Conservation (phyloP, 805 yeast species). For the Ogataea pilisensis region DNA sequence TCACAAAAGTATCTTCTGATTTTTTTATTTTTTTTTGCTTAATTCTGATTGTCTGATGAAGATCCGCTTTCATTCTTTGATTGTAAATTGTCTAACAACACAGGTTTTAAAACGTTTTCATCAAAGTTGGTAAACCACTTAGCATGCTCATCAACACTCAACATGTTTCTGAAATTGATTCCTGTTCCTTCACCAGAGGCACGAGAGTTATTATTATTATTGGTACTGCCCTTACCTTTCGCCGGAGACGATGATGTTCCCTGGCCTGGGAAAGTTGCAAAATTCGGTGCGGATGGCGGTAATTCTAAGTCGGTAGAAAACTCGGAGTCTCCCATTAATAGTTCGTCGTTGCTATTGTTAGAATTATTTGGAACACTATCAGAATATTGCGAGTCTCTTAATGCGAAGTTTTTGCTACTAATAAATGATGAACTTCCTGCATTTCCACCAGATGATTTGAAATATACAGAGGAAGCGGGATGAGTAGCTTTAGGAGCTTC, state of each 20-base stretch:
- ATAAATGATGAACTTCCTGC: conserved; percentile 9
- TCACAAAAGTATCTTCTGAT: no score
- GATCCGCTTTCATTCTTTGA: conserved; percentile 10
- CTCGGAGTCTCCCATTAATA: conserved; percentile 30
- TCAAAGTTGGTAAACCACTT: conserved; percentile 93
- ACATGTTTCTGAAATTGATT: conserved; percentile 27
- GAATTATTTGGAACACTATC: conserved; percentile 22
- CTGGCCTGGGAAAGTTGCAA: conserved; percentile 20
- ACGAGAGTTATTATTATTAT: not conserved
- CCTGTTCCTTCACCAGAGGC: conserved; percentile 8
- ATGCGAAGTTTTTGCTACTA: conserved; percentile 15
- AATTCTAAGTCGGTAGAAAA: conserved; percentile 30
- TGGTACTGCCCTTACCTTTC: conserved; percentile 1
- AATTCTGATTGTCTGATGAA: not conserved
- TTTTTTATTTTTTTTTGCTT: no score
- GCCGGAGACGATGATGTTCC: conserved; percentile 9
- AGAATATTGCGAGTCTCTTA: conserved; percentile 17
- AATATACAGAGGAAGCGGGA: conserved; percentile 12
- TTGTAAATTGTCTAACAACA: conserved; percentile 62
- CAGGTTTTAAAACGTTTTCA: conserved; percentile 91
- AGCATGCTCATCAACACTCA: conserved; percentile 61
- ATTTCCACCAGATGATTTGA: conserved; percentile 8
- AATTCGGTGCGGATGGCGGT: conserved; percentile 28
- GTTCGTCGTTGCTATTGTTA: conserved; percentile 25
- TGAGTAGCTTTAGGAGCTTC: conserved; percentile 54